phyloP scores from a whole-genome alignment of 2,329 filamentous ascomycete genomes.

The Diaporthe citri region DNA sequence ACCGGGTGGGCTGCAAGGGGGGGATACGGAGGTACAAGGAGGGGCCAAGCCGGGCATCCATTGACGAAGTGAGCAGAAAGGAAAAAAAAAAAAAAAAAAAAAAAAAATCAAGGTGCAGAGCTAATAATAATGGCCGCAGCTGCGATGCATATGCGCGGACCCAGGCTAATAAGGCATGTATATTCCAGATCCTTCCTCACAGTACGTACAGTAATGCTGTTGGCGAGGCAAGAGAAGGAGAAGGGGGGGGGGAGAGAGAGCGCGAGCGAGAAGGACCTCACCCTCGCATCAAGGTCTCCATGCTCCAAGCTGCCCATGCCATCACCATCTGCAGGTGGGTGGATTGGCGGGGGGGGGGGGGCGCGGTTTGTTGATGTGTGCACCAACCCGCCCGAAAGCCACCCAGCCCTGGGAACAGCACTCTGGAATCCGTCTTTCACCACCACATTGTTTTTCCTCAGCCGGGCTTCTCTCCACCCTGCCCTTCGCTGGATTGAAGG shows the following conservation, averaged over 20 bases:
- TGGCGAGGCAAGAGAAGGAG: neutral
- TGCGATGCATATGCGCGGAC: slow-evolving; percentile 15
- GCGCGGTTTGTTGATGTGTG: slow-evolving; percentile 9
- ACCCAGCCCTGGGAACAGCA: neutral
- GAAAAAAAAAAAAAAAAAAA: neutral
- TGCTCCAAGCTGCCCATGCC: slow-evolving; percentile 14
- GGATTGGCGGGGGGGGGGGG: neutral
- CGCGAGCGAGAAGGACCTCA: neutral
- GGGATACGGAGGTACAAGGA: slow-evolving; percentile 26
- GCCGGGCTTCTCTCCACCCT: slow-evolving; percentile 22
- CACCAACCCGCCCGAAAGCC: slow-evolving; percentile 4
- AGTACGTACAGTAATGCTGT: neutral
- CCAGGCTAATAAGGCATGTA: slow-evolving; percentile 12
- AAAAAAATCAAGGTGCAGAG: slow-evolving; percentile 20
- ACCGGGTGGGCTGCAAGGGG: slow-evolving; percentile 30
- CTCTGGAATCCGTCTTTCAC: slow-evolving; percentile 21
- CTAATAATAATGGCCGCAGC: slow-evolving; percentile 18
- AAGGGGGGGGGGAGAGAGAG: neutral
- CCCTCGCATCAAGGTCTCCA: neutral
- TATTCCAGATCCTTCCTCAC: neutral
- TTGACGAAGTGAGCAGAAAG: slow-evolving; percentile 21
- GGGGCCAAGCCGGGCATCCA: slow-evolving; percentile 24
- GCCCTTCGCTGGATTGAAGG: slow-evolving; percentile 18
- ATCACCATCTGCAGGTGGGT: slow-evolving; percentile 14
- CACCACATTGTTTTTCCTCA: neutral